Evolutionary conservation across 2,329 filamentous ascomycete species (phyloP).

Genomic region (Bipolaris sorokiniana): DNA sequence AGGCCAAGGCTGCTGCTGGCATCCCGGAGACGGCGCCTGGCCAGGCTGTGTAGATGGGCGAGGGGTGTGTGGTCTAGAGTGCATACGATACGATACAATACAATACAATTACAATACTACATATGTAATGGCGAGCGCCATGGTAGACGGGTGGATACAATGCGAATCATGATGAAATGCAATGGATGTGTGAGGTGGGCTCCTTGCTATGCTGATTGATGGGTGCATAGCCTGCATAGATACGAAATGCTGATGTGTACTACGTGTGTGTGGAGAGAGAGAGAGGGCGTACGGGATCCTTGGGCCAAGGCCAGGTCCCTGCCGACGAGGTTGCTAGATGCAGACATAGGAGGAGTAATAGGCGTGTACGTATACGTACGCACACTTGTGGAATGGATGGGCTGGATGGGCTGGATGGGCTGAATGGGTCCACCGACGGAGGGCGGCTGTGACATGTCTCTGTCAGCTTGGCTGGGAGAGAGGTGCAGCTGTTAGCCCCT

Average conservation of each 20-base stretch:
- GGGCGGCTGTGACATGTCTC: slow-evolving; percentile 3
- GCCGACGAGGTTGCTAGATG: not conserved
- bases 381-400: not conserved
- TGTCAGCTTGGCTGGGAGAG: slow-evolving; percentile 3
- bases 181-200: not conserved
- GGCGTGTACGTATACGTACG: no score
- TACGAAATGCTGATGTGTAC: not conserved
- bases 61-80: not conserved
- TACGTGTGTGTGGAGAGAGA: not conserved
- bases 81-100: no score
- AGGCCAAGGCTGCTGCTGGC: slow-evolving; percentile 51
- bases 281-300: not conserved
- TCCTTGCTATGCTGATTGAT: no score
- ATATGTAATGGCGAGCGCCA: not conserved
- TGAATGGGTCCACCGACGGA: slow-evolving; percentile 1
- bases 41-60: slow-evolving; percentile 1
- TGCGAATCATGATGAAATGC: not conserved
- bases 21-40: slow-evolving; percentile 33
- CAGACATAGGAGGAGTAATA: not conserved
- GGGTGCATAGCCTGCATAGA: not conserved
- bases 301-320: not conserved
- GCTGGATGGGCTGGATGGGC: not conserved
- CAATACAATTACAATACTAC: no score
- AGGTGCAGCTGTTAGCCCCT: slow-evolving; percentile 5
- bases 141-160: not conserved